Evolutionary conservation across 108 stramenopile species (phyloP).

Genomic region (Cyclotella sp.): DNA sequence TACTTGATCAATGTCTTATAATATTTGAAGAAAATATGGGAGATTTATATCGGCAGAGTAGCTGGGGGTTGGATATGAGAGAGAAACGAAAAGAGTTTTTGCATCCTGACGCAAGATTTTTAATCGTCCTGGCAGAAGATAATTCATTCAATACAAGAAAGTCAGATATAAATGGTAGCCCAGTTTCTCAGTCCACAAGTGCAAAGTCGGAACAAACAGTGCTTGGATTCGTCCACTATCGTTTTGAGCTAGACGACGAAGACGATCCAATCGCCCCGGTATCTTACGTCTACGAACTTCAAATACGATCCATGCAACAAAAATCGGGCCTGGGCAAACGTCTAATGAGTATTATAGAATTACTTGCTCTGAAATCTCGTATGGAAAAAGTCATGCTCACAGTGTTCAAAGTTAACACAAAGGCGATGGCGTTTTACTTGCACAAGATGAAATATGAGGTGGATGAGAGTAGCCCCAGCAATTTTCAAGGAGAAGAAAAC

Average conservation of each 20-base stretch:
- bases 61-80: slow-evolving; percentile 82
- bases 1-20: slow-evolving; percentile 45
- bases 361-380: slow-evolving; percentile 41
- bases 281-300: slow-evolving; percentile 79
- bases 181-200: not conserved
- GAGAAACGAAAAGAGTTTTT: slow-evolving; percentile 67
- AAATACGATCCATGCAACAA: slow-evolving; percentile 57
- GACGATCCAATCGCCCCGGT: slow-evolving; percentile 46
- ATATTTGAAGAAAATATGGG: slow-evolving; percentile 84
- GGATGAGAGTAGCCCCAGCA: slow-evolving; percentile 75
- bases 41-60: slow-evolving; percentile 63
- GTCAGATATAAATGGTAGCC: not conserved
- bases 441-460: slow-evolving; percentile 62
- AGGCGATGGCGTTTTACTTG: slow-evolving; percentile 76
- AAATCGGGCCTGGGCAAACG: slow-evolving; percentile 68
- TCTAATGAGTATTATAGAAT: slow-evolving; percentile 68
- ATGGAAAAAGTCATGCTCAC: slow-evolving; percentile 79
- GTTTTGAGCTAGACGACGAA: slow-evolving; percentile 85
- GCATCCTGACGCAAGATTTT: slow-evolving; percentile 71
- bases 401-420: slow-evolving; percentile 67
- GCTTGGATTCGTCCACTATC: slow-evolving; percentile 77
- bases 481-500: slow-evolving; percentile 45
- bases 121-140: slow-evolving; percentile 44
- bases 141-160: not conserved
- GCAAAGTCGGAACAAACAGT: slow-evolving; percentile 9